Percentiles rank a stretch among this genome's conserved stretches.
Evolutionary conservation across 768 basidiomycete genomes (phyloP).

Genomic region (Trametes coccinea): DNA sequence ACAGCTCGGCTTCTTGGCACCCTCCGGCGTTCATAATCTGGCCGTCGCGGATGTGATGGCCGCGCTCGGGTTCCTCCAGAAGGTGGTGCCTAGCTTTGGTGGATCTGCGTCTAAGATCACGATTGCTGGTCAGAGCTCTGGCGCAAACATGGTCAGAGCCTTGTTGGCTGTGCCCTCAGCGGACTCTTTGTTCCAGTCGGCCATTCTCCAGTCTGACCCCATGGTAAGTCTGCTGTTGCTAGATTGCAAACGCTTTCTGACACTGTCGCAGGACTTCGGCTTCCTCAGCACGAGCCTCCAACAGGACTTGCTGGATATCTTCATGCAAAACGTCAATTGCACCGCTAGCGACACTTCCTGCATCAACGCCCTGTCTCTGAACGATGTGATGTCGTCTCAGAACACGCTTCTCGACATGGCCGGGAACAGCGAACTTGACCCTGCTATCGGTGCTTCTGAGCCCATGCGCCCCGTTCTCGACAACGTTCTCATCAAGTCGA

Average conservation of each 20-base stretch:
- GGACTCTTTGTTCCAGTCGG: conserved; percentile 68
- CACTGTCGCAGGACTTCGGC: conserved; percentile 59
- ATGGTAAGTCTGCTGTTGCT: conserved; percentile 52
- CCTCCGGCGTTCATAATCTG: conserved; percentile 68
- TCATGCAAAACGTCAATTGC: conserved; percentile 51
- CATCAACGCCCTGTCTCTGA: conserved; percentile 48
- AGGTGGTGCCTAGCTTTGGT: conserved; percentile 61
- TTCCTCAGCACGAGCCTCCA: conserved; percentile 61
- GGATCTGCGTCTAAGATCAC: conserved; percentile 68
- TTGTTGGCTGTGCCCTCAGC: conserved; percentile 74
- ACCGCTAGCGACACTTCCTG: conserved; percentile 48
- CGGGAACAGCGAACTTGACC: conserved; percentile 39
- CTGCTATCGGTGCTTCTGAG: conserved; percentile 50
- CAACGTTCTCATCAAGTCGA: conserved; percentile 65
- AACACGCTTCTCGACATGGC: conserved; percentile 45
- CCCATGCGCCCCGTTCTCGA: conserved; percentile 72
- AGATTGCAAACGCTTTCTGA: neutral
- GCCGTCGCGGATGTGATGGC: conserved; percentile 69
- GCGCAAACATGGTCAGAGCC: conserved; percentile 75
- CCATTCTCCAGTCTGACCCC: conserved; percentile 85
- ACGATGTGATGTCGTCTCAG: conserved; percentile 56
- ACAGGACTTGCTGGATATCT: conserved; percentile 50
- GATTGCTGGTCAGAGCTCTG: conserved; percentile 81
- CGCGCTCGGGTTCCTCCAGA: conserved; percentile 62
- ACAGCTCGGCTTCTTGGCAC: conserved; percentile 75